A percentile compares a stretch with the other conserved stretches of the same genome.
Conservation (phyloP, 768 basidiomycete species). For the Podaxis pistillaris region DNA sequence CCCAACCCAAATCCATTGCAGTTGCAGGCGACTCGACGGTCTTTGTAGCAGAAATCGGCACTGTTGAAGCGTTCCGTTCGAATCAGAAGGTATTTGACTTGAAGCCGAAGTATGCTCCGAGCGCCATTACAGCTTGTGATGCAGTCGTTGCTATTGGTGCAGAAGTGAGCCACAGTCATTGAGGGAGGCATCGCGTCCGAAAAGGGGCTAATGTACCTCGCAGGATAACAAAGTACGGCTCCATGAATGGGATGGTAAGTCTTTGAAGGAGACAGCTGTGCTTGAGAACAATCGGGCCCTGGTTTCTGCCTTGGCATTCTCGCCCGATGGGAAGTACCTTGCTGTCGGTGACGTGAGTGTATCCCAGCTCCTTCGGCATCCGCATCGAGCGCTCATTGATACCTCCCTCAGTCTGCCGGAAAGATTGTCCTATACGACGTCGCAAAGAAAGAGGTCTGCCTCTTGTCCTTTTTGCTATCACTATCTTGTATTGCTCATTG, state of each 20-base stretch:
- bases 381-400: slow-evolving; percentile 6
- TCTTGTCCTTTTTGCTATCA: background rate
- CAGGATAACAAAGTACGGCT: slow-evolving; percentile 78
- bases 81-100: slow-evolving; percentile 68
- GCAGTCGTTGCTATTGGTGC: slow-evolving; percentile 68
- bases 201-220: background rate
- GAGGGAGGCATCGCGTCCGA: background rate
- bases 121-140: slow-evolving; percentile 53
- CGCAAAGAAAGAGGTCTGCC: slow-evolving; percentile 54
- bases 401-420: slow-evolving; percentile 61
- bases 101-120: slow-evolving; percentile 50
- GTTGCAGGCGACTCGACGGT: slow-evolving; percentile 58
- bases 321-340: slow-evolving; percentile 70
- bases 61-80: slow-evolving; percentile 64
- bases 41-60: slow-evolving; percentile 58
- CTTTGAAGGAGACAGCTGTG: slow-evolving; percentile 51
- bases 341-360: slow-evolving; percentile 83
- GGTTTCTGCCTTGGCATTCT: slow-evolving; percentile 76
- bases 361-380: background rate
- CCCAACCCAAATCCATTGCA: slow-evolving; percentile 71
- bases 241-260: slow-evolving; percentile 68
- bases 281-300: slow-evolving; percentile 70
- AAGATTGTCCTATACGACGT: slow-evolving; percentile 80
- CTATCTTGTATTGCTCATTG: background rate
- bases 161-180: slow-evolving; percentile 47